Evolutionary conservation across 495 filamentous ascomycete species (phyloP).

Genomic region (Podospora pseudocomata): DNA sequence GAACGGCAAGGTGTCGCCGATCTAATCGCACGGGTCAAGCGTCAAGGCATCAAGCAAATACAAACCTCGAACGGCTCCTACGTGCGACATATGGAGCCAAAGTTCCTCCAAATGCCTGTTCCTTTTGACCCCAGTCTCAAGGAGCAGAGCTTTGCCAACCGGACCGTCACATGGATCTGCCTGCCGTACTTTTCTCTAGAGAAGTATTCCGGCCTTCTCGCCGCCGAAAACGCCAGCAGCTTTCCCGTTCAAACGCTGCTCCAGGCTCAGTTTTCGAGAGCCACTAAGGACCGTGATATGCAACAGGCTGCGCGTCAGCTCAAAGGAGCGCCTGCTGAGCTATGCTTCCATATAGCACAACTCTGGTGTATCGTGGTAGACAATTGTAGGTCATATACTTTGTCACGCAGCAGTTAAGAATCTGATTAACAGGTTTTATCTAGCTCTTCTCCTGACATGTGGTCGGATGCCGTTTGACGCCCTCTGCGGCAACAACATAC

Average conservation of each 20-base stretch:
- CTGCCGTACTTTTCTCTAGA: constrained; percentile 41
- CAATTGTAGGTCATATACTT: constrained; percentile 26
- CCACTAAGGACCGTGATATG: constrained; percentile 35
- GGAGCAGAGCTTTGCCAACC: constrained; percentile 16
- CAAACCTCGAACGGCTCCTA: constrained; percentile 26
- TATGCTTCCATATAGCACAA: constrained; percentile 42
- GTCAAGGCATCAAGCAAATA: constrained; percentile 24
- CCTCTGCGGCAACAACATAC: constrained; percentile 20
- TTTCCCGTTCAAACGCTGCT: constrained; percentile 37
- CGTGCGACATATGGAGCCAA: constrained; percentile 33
- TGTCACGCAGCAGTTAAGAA: not conserved
- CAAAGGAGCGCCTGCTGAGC: constrained; percentile 19
- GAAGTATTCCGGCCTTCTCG: constrained; percentile 31
- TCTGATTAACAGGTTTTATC: not conserved
- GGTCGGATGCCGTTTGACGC: constrained; percentile 22
- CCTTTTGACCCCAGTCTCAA: constrained; percentile 22
- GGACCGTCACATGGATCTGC: constrained; percentile 34
- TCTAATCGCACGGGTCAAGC: not conserved
- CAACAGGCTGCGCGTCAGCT: constrained; percentile 38
- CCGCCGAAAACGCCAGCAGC: constrained; percentile 22
- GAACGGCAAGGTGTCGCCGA: not conserved
- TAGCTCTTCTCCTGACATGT: constrained; percentile 29
- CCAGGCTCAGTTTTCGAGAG: constrained; percentile 34
- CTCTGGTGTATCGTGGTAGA: constrained; percentile 38
- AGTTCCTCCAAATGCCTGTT: constrained; percentile 25